Evolutionary conservation across 257 asterid genomes (phyloP).

Genomic region (Fraxinus americana): DNA sequence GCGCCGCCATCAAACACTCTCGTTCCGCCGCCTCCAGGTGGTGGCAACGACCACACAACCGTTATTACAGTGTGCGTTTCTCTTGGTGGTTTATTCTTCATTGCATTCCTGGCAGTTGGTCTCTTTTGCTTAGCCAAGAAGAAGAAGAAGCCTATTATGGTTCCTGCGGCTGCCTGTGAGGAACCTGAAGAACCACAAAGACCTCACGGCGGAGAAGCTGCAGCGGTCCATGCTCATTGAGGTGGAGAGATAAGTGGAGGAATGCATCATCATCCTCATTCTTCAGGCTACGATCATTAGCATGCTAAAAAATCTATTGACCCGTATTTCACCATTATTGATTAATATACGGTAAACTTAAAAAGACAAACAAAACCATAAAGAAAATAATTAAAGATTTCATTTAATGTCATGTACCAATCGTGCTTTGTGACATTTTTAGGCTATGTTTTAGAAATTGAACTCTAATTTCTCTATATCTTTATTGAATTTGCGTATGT

Average conservation of each 20-base stretch:
- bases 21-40: conserved; percentile 46
- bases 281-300: conserved; percentile 1
- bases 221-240: conserved; percentile 8
- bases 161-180: conserved; percentile 44
- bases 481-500: not conserved
- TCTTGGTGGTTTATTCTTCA: conserved; percentile 63
- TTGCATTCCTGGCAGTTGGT: conserved; percentile 66
- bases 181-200: conserved; percentile 9
- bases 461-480: not conserved
- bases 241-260: conserved; percentile 27
- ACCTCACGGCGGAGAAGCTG: conserved; percentile 26
- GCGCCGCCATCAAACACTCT: conserved; percentile 35
- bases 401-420: not conserved
- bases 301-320: not conserved
- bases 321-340: not conserved
- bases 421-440: not conserved
- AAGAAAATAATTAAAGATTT: too few relatives aligned
- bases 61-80: conserved; percentile 63
- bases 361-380: too few relatives aligned
- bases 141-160: conserved; percentile 61
- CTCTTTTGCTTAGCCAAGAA: conserved; percentile 67
- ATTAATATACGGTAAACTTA: too few relatives aligned
- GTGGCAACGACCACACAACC: conserved; percentile 50
- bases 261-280: not conserved
- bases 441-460: not conserved